Percentiles rank a stretch among this genome's conserved stretches.
phyloP scores from a whole-genome alignment of 257 asterid genomes.

The Pogostemon cablin region DNA sequence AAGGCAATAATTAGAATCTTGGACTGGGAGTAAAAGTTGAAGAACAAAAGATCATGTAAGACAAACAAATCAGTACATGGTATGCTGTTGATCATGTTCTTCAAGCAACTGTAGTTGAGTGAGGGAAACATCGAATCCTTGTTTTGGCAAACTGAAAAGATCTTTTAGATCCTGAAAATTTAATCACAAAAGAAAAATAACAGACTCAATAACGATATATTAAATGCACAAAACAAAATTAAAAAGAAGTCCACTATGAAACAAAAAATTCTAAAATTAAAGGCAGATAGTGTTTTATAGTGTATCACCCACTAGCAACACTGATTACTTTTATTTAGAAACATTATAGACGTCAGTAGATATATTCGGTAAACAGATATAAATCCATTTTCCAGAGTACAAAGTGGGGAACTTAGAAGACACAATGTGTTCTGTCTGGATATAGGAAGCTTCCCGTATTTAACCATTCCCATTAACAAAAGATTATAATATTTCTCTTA shows the following conservation, averaged over 20 bases:
- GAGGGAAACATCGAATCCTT: constrained; percentile 82
- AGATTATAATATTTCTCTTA: background rate
- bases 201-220: constrained; percentile 24
- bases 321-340: background rate
- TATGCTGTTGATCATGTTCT: constrained; percentile 84
- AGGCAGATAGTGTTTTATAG: background rate
- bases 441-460: background rate
- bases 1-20: constrained; percentile 10
- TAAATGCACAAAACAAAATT: background rate
- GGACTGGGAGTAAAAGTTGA: background rate
- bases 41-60: background rate
- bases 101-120: constrained; percentile 89
- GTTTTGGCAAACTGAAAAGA: constrained; percentile 77
- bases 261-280: background rate
- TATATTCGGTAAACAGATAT: background rate
- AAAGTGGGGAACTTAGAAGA: constrained; percentile 6
- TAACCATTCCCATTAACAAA: background rate
- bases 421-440: background rate
- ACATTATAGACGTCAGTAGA: background rate
- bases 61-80: constrained; percentile 52
- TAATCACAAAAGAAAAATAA: constrained; percentile 14
- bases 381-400: background rate
- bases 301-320: background rate
- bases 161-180: constrained; percentile 76
- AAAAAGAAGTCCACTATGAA: background rate